These are phyloP conservation scores for Solanum infundibuliforme DNA, from an alignment of 257 asterid species.

Conservation along the genomic window DNA sequence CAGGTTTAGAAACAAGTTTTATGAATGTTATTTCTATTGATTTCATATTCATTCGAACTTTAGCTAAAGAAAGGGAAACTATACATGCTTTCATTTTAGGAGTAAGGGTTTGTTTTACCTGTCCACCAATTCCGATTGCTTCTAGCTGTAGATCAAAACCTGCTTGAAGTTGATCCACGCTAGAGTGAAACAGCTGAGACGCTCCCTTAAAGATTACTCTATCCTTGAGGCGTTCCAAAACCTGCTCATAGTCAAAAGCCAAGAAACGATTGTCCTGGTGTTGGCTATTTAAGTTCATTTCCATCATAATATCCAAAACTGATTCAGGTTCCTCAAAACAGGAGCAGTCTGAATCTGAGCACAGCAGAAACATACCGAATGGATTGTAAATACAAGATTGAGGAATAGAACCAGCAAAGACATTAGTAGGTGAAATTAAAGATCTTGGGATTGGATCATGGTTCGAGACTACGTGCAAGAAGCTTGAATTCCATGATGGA, in stretches of 20 bases:
- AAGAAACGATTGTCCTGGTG: background rate
- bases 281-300: background rate
- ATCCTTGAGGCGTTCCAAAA: conserved; percentile 5
- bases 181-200: background rate
- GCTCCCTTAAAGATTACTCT: conserved; percentile 2
- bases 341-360: conserved; percentile 11
- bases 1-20: background rate
- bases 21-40: background rate
- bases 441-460: conserved; percentile 12
- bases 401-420: background rate
- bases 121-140: conserved; percentile 13
- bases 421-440: background rate
- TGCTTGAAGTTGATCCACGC: conserved; percentile 11
- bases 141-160: conserved; percentile 12
- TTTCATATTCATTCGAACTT: background rate
- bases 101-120: background rate
- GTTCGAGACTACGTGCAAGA: conserved; percentile 13
- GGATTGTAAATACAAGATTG: conserved; percentile 3
- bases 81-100: background rate
- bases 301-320: background rate
- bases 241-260: background rate
- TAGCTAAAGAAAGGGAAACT: background rate
- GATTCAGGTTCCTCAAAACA: conserved; percentile 22
- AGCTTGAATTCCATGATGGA: conserved; percentile 15
- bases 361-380: conserved; percentile 14